Percentiles rank a stretch among this genome's conserved stretches.
Evolutionary conservation across 1,139 yeast species (phyloP).

Genomic region (Magnusiomyces ingens): DNA sequence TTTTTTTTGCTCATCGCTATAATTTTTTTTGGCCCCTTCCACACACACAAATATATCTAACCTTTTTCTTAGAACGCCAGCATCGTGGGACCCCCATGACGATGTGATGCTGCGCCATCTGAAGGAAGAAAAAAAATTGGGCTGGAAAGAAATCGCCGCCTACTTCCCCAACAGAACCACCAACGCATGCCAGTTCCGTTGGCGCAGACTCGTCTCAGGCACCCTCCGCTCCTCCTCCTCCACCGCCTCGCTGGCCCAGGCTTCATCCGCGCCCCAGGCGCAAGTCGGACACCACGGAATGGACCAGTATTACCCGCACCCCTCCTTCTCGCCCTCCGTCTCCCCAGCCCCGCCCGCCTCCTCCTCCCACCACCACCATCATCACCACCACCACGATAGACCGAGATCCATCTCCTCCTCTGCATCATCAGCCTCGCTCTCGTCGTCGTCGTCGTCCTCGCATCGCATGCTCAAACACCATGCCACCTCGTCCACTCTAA

Average conservation of each 20-base stretch:
- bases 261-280: neutral
- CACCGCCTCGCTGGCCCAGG: conserved; percentile 6
- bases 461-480: conserved; percentile 6
- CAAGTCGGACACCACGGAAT: neutral
- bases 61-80: conserved; percentile 40
- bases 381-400: conserved; percentile 9
- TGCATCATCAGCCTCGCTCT: neutral
- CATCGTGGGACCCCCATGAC: conserved; percentile 75
- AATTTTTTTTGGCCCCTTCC: neutral
- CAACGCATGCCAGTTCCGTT: conserved; percentile 77
- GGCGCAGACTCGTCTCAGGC: conserved; percentile 60
- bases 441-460: neutral
- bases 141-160: conserved; percentile 75
- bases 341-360: conserved; percentile 7
- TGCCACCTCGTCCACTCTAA: neutral
- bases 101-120: conserved; percentile 60
- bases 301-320: conserved; percentile 4
- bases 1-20: neutral
- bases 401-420: neutral
- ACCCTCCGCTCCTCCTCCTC: conserved; percentile 27
- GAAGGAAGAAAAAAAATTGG: conserved; percentile 64
- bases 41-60: too few relatives aligned
- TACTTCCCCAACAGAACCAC: conserved; percentile 68
- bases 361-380: conserved; percentile 4
- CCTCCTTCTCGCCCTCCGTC: conserved; percentile 7